A percentile compares a stretch with the other conserved stretches of the same genome.
Conservation (phyloP, 1,284 basidiomycete genomes). For the Tetrapyrgos nigripes region DNA sequence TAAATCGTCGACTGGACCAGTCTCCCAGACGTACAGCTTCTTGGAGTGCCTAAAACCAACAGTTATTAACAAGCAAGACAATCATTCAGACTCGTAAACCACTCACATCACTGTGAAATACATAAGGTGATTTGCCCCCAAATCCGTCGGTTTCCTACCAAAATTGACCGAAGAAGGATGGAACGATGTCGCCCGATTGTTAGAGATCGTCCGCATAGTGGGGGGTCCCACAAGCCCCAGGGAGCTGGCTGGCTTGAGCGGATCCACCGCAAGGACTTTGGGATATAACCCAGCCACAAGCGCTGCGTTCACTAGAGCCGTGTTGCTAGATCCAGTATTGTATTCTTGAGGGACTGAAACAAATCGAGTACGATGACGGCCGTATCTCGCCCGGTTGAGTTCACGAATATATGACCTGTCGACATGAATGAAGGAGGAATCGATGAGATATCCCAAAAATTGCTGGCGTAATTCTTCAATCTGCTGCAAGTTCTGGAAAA, state of each 20-base stretch:
- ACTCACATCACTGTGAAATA: slow-evolving; percentile 92
- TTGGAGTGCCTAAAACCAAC: slow-evolving; percentile 77
- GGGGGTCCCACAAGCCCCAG: no score
- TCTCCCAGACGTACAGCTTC: slow-evolving; percentile 97
- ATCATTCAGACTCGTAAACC: slow-evolving; percentile 5
- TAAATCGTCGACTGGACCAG: slow-evolving; percentile 87
- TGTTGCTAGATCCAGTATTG: slow-evolving; percentile 73
- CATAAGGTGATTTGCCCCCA: slow-evolving; percentile 77
- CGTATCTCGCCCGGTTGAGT: slow-evolving; percentile 81
- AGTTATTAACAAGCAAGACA: slow-evolving; percentile 16
- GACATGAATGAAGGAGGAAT: slow-evolving; percentile 85
- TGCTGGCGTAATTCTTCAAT: slow-evolving; percentile 98
- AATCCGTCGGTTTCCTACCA: slow-evolving; percentile 67
- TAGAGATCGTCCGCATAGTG: slow-evolving; percentile 89
- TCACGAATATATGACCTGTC: slow-evolving; percentile 73
- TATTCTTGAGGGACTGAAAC: slow-evolving; percentile 77
- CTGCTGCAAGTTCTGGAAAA: slow-evolving; percentile 83
- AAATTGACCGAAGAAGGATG: slow-evolving; percentile 96
- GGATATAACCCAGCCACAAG: slow-evolving; percentile 92
- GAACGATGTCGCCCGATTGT: slow-evolving; percentile 84
- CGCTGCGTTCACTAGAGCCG: slow-evolving; percentile 80
- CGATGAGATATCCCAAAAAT: slow-evolving; percentile 87
- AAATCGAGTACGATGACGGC: slow-evolving; percentile 78
- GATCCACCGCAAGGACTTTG: slow-evolving; percentile 83
- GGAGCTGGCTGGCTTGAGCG: slow-evolving; percentile 52